Percentiles rank a stretch among this genome's conserved stretches.
Conservation (phyloP, 2,329 filamentous ascomycete species). For the Juglanconis juglandina region DNA sequence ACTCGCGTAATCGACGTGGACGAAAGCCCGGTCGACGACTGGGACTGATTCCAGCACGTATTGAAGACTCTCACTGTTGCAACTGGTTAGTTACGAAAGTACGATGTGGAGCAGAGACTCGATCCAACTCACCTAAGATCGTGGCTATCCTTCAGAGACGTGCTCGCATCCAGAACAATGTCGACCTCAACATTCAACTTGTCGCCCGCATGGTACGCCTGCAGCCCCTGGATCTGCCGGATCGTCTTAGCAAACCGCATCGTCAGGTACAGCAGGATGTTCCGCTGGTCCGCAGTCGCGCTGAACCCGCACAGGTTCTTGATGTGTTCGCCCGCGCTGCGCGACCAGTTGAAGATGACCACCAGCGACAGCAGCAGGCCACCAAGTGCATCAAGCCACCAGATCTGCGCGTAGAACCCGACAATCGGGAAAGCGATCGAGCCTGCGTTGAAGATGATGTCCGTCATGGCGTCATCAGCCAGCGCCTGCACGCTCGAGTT, state of each 20-base stretch:
- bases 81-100: background rate
- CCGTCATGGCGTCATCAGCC: conserved; percentile 33
- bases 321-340: conserved; percentile 72
- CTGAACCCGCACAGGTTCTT: conserved; percentile 77
- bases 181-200: conserved; percentile 81
- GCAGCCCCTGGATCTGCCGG: conserved; percentile 77
- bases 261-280: conserved; percentile 82
- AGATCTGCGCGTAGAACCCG: conserved; percentile 71
- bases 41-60: conserved; percentile 84
- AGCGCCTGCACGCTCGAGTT: conserved; percentile 84
- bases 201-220: conserved; percentile 82
- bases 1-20: conserved; percentile 62
- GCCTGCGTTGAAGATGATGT: conserved; percentile 88
- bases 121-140: conserved; percentile 54
- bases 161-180: conserved; percentile 75
- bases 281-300: conserved; percentile 75
- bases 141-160: conserved; percentile 73
- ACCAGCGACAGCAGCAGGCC: conserved; percentile 74
- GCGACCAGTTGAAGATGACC: conserved; percentile 76
- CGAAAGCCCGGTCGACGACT: conserved; percentile 70
- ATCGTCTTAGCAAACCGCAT: conserved; percentile 92
- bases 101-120: background rate
- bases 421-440: conserved; percentile 83
- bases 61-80: conserved; percentile 64
- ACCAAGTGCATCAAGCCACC: conserved; percentile 81